Evolutionary conservation across 108 stramenopile species (phyloP), one percentile per base, ranked within the genome.

Genomic region (Epithemia pelagica): DNA sequence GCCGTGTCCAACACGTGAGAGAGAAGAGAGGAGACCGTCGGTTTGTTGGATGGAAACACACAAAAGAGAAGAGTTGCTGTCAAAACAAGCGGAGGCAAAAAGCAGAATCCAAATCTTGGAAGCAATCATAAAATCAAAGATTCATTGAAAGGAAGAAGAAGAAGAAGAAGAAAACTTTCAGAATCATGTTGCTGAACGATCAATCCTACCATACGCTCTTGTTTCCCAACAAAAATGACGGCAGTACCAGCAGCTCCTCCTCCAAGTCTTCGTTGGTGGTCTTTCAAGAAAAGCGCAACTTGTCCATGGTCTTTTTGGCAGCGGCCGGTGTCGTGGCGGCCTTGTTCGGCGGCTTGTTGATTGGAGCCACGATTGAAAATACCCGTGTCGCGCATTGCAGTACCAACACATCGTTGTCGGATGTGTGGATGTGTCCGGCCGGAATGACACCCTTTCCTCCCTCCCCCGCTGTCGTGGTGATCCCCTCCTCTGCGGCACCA

Each of bases 211-310:
- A 46, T 15, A 10, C 37, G 15, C 5, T 46, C 10, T 15, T 46
- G 10, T 46, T 46, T 46, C 37, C 37, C 15, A 46, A 46, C 5
- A 15, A 15, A 15, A 5, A 46, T 46, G 10, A 46, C 5, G 15
- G 15, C 5, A 46, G n/a, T n/a, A n/a, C n/a, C n/a, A n/a, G n/a
- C n/a, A n/a, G n/a, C n/a, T n/a, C n/a, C n/a, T n/a, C n/a, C n/a
- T n/a, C 37, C 37, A 46, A 46, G 37, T 46, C 37, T 46, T n/a
- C n/a, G n/a, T n/a, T n/a, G n/a, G n/a, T n/a, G n/a, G 37, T 46
- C 15, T 46, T 46, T 5, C 5, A 46, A 15, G 37, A 46, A 15
- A 46, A 46, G 37, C 5, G 37, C 5, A 46, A 46, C 37, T 10
- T 46, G 10, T 46, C 37, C 10, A 46, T 46, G 5, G 37, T 46